Base-by-base conservation (phyloP, 1,139 yeast species). In the Suhomyces panamericanus region DNA sequence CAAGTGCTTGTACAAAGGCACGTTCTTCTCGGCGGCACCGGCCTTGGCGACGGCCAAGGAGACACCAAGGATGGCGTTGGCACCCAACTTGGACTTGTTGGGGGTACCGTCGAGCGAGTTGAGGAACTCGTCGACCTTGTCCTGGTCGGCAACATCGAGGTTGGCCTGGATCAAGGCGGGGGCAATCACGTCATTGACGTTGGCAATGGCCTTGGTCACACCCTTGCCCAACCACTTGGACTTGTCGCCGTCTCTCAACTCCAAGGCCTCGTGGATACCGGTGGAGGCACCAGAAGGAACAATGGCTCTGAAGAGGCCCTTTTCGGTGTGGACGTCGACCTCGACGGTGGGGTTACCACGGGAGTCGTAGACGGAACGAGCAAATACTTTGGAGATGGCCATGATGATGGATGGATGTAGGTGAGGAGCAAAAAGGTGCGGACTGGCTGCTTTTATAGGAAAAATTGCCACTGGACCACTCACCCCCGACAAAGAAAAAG, bases 261-360 rank as follows among this genome's bases (percentile, higher is more conserved):
- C 97, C 58, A 88, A 77, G 60, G 96, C 96, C 79, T 90, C 97
- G 72, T 86, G 93, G 70, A 84, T 70, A 81, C 96, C 96, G 53
- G 96, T 89, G 63, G 96, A 88, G 55, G 96, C 96, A 75, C 96
- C 97, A 55, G 96, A 87, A 69, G 97, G 97, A 53, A 90, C 97
- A 64, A 88, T 88, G 59, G 96, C 80, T 73, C 96, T 85, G 89
- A 87, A 88, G 56, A 80, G 67, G 65, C 96, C 96, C 64, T 84
- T 80, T 54, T 77, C 89, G 62, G 96, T 90, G 79, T 85, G 78
- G 59, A 89, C 64, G 64, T 90, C 96, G 58, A 89, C 96, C 80
- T 90, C 96, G 60, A 90, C 96, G 57, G 96, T 90, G 74, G 97
- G 97, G 81, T 90, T 90, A 75, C 96, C 96, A 78, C 97, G 87